Conservation (phyloP, 495 filamentous ascomycete genomes). For the Tuber aestivum region DNA sequence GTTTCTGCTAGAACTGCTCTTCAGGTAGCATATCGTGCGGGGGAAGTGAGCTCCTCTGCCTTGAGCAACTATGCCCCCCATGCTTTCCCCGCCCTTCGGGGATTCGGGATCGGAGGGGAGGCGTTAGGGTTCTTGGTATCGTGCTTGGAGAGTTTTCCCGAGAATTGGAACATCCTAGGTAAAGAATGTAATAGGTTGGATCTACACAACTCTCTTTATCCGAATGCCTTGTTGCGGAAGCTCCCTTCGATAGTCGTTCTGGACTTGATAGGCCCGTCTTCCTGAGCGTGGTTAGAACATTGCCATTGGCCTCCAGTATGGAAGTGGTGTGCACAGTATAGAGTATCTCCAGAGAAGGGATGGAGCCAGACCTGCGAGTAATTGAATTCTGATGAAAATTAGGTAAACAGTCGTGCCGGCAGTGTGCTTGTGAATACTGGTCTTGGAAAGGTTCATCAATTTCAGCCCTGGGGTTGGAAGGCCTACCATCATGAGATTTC, state of each 20-base stretch:
- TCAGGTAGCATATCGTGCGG: background rate
- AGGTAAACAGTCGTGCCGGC: background rate
- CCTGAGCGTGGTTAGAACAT: background rate
- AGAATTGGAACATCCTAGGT: background rate
- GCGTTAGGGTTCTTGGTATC: background rate
- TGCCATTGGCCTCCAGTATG: background rate
- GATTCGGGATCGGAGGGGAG: background rate
- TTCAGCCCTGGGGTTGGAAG: background rate
- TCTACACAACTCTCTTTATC: background rate
- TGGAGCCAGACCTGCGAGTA: background rate
- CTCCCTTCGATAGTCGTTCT: background rate
- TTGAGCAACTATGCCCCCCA: background rate
- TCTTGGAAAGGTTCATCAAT: background rate
- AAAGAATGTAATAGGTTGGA: background rate
- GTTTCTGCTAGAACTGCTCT: slow-evolving; percentile 3
- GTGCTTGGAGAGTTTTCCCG: background rate
- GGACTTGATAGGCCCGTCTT: background rate
- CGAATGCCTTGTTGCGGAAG: background rate
- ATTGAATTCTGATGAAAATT: background rate
- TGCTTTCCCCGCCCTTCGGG: background rate
- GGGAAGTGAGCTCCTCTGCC: background rate
- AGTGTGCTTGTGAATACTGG: background rate
- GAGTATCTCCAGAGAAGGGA: background rate
- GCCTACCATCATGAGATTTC: background rate
- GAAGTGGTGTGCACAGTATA: background rate